Evolutionary conservation across 2,329 filamentous ascomycete genomes (phyloP), one percentile per base, ranked within the genome.

Genomic region (Hymenoscyphus albidus): DNA sequence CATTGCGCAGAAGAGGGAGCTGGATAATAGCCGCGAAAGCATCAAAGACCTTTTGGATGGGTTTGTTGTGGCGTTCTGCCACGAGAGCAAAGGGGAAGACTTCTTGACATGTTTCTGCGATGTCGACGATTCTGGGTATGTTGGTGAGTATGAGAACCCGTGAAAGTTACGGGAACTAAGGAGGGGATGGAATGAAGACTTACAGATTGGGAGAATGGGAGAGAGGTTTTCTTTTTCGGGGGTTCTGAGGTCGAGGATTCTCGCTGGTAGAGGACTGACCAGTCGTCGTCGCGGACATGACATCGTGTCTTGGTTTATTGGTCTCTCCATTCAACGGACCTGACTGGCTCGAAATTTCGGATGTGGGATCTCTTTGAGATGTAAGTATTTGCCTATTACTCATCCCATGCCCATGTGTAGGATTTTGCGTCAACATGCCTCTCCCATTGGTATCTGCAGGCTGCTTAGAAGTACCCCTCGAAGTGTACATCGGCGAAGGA

Each of bases 21-120:
- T 82, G 78, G 13, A 83, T 78, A 61, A 82, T 78, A 59, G 80
- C 81, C 0, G 77, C 76, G 64, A 82, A 82, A 16, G 80, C 77
- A 38, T 82, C 80, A 62, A 76, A 76, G 9, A 83, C 79, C 66
- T 78, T 80, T 44, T 78, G 76, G 9, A 79, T 74, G 0, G 79
- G 68, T 13, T 78, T 73, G 14, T 76, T 75, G 66, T 83, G 81
- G 22, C 80, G 76, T 61, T 76, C 75, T 1, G 81, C 81, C 3
- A 83, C 76, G 39, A 77, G 76, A 3, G 76, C 76, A 60, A 81
- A 82, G 3, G 81, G 81, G 60, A 82, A 81, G 3, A 73, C 73
- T 59, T 77, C 76, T 69, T 81, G 77, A 55, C 79, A 79, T 0
- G 81, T 82, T 69, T 82, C 78, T 3, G 80, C 80, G 27, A 83